Evolutionary conservation across 345 rosid genomes (phyloP).

Genomic region (Rhizophora mangle): DNA sequence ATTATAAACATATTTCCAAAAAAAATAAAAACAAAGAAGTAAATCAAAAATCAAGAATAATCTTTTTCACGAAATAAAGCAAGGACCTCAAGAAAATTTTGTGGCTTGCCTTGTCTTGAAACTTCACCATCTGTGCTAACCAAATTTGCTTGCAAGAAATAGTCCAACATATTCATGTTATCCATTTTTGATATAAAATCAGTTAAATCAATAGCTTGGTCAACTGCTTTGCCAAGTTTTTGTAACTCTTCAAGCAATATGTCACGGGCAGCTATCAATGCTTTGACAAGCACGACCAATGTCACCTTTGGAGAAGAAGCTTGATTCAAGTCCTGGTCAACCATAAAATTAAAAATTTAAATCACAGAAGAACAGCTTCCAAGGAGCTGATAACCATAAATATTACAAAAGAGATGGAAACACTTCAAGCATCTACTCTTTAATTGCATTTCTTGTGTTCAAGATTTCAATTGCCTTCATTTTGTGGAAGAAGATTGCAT

Average conservation of each 20-base stretch:
- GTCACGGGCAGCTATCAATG: conserved; percentile 64
- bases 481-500: too few relatives aligned
- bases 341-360: conserved; percentile 25
- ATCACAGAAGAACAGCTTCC: background rate
- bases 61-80: conserved; percentile 34
- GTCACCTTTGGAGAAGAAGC: conserved; percentile 43
- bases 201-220: conserved; percentile 46
- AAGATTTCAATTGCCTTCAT: background rate
- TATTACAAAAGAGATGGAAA: background rate
- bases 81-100: conserved; percentile 75
- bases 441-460: background rate
- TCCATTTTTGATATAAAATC: conserved; percentile 51
- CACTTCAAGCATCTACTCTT: background rate
- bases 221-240: conserved; percentile 59
- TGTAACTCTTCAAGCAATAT: conserved; percentile 59
- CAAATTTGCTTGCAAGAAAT: conserved; percentile 35
- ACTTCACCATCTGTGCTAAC: conserved; percentile 34
- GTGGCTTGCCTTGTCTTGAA: conserved; percentile 60
- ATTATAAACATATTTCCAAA: conserved; percentile 2
- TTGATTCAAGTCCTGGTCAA: conserved; percentile 49
- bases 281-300: conserved; percentile 52
- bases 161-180: conserved; percentile 38
- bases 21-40: too few relatives aligned
- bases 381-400: background rate
- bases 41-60: conserved; percentile 9